Evolutionary conservation across 768 basidiomycete genomes (phyloP), one percentile per base, ranked within the genome.

Genomic region (Amanita pseudoporphyria): DNA sequence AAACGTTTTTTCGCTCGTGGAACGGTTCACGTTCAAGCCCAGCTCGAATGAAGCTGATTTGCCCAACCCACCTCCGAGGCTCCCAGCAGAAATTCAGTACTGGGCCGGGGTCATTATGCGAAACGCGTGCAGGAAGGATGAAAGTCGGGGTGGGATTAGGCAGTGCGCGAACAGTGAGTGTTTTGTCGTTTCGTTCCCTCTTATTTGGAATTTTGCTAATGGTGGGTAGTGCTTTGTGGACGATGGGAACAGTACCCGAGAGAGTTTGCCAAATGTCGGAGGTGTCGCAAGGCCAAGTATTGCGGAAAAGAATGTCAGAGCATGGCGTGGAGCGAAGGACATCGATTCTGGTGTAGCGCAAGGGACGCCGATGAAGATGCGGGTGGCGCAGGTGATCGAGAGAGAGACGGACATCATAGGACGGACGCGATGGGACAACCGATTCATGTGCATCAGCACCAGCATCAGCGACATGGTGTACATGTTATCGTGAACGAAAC

Each of bases 71-170:
- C 82, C 79, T 4, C 83, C 85, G 3, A 73, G 80, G 42, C 68
- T 93, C 6, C 91, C 93, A 0, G 71, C 76, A 9, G 95, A 98
- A 63, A 95, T 99, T 19, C 91, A 96, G 65, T 96, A 96, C 59
- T 98, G 96, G 96, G 96, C 95, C 0, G 92, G 93, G 2, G 95
- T 97, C n/a, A 96, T 98, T 60, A 99, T 98, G 96, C 78, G 95
- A 46, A 99, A 99, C 64, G 96, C 96, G 10, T 99, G 96, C 67
- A 73, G 95, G 62, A 98, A 99, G 70, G 96, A 98, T 58, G 95
- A 98, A 54, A 81, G 75, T 43, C 70, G 84, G 30, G 93, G 93
- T 46, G 96, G 95, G 9, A 93, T 97, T 54, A 68, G 96, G 49
- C 95, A 97, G 65, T 99, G 96, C 71, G 96, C 95, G 0, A 95